phyloP scores from a whole-genome alignment of 371 early-diverging fungal genomes.

The Syncephalis plumigaleata region DNA sequence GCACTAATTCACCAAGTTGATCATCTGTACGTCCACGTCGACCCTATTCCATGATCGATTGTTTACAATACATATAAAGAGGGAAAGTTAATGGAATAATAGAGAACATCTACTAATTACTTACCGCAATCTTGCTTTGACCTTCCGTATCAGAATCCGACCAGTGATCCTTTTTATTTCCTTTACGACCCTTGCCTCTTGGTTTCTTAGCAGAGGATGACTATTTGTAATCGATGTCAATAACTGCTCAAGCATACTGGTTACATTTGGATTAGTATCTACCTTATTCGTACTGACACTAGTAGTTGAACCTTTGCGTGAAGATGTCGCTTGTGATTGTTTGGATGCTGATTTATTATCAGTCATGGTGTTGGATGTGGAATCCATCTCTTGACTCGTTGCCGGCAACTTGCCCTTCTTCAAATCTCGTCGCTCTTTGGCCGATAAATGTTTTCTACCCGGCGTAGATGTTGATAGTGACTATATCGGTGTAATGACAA shows the following conservation, averaged over 20 bases:
- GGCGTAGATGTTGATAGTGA: neutral
- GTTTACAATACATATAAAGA: too few relatives aligned
- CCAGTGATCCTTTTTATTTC: too few relatives aligned
- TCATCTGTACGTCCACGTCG: conserved; percentile 3
- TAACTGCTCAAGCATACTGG: conserved; percentile 8
- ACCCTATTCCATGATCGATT: too few relatives aligned
- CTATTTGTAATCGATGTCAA: conserved; percentile 5
- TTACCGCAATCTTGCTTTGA: neutral
- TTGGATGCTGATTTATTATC: conserved; percentile 88
- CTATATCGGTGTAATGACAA: neutral
- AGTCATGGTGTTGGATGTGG: conserved; percentile 80
- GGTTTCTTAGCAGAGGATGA: conserved; percentile 1
- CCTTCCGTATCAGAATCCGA: neutral
- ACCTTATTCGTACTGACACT: conserved; percentile 47
- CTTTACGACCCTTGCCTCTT: neutral
- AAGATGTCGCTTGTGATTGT: conserved; percentile 86
- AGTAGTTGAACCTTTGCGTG: conserved; percentile 62
- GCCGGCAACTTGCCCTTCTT: conserved; percentile 30
- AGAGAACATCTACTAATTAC: neutral
- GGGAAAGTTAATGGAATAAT: too few relatives aligned
- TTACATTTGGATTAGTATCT: conserved; percentile 14
- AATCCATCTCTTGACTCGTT: conserved; percentile 61
- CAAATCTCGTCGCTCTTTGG: conserved; percentile 57
- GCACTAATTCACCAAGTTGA: neutral
- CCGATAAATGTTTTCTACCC: conserved; percentile 34